Evolutionary conservation across 805 yeast species (phyloP), one percentile per base, ranked within the genome.

Genomic region (Priceomyces medius): DNA sequence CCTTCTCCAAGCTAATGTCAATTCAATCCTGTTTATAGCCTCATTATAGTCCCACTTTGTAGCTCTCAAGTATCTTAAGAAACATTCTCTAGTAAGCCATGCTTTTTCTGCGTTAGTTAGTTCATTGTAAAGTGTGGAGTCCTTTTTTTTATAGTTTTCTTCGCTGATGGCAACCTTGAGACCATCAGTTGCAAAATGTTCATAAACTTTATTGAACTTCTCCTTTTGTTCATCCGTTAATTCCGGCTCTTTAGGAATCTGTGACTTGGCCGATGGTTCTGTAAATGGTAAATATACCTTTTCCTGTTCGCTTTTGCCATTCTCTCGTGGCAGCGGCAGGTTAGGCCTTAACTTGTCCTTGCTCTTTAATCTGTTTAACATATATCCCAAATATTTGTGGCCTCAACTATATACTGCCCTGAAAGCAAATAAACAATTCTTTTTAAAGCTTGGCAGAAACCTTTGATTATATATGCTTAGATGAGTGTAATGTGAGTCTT

Each of bases 1-100:
- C 52, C 97, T 80, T 68, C 99, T 80, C 99, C 99, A 93, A 3
- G 87, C 82, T 16, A 93, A 50, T 0, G 98, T 83, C 17, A 79
- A 77, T 49, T 80, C 84, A 8, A 93, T 71, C 55, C 99, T 78
- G 41, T 76, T 75, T 37, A 81, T 82, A 29, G 95, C 86, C 9
- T 83, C 87, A 20, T 73, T 63, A 1, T 73, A 74, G 21, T 77
- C 73, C 99, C 99, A 93, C 61, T 88, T 91, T 18, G 97, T 85
- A 18, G 99, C 99, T 42, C 97, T 77, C 41, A 91, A 68, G 60
- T 93, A 93, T 59, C 99, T 78, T 54, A 88, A 64, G 43, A 93
- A 73, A 59, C 99, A 93, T 61, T 93, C 99, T 53, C 85, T 77
- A 2, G 97, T 86, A 42, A 93, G 71, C 99, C 99, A 93, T 0